Base-by-base conservation (phyloP, 1,139 yeast genomes). In the Lodderomyces parapsilosis region DNA sequence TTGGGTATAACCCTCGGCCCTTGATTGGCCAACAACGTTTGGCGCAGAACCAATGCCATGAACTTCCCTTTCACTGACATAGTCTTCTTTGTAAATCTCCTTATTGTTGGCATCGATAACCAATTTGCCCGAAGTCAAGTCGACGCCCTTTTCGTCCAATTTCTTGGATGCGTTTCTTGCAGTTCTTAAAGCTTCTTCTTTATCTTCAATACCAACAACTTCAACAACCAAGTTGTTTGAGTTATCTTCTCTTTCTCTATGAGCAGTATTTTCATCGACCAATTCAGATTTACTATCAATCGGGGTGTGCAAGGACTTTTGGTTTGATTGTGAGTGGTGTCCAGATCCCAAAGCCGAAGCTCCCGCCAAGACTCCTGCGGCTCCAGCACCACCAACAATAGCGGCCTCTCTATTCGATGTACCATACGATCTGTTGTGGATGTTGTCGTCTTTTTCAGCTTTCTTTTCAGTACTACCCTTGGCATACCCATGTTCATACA, bases 161-260 rank as follows among this genome's bases (percentile, higher is more conserved):
- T 63, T 66, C 40, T 59, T 59, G n/a, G 72, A 59, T 1, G 73
- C 68, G 36, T 59, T 57, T 38, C 65, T 63, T 11, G 75, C 74
- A 33, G 68, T 56, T 40, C 52, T 58, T 8, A 69, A 63, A 5
- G 74, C 74, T 22, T 58, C 53, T 9, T 54, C 57, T 42, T 57
- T 57, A 51, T 66, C 70, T 4, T 63, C 57, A 35, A 65, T 63
- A 24, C 74, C 74, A 49, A 68, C 59, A 11, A 69, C 74, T 50
- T 68, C 74, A 31, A 69, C 69, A 20, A 63, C 58, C 25, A 66
- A 54, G 19, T 56, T 53, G 24, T 53, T 47, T 14, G 27, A 2
- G 11, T 43, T 45, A 19, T 43, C 41, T 14, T 40, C 23, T 24
- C 48, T 41, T 22, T 32, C 37, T 14, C 23, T 38, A 19, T 34